Conservation (phyloP, 169 alveolate genomes). For the Cryptosporidium ubiquitum region DNA sequence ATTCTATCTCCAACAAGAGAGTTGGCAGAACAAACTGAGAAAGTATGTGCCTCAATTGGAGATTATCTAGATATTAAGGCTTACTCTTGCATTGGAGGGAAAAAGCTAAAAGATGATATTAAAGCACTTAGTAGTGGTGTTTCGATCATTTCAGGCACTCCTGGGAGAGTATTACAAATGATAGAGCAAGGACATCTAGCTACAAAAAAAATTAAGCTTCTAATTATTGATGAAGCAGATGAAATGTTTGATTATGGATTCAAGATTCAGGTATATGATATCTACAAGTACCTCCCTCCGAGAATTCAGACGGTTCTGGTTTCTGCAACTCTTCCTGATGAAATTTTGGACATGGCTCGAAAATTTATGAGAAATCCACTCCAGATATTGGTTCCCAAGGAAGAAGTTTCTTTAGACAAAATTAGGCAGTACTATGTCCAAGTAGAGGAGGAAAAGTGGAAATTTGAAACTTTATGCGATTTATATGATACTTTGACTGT, state of each 20-base stretch:
- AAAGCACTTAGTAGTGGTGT: slow-evolving; percentile 96
- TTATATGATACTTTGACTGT: slow-evolving; percentile 97
- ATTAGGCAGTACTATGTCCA: slow-evolving; percentile 97
- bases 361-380: slow-evolving; percentile 98
- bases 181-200: slow-evolving; percentile 94
- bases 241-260: slow-evolving; percentile 98
- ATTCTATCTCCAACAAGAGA: slow-evolving; percentile 98
- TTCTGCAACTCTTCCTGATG: slow-evolving; percentile 99
- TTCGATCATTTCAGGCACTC: slow-evolving; percentile 98
- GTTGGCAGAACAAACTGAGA: slow-evolving; percentile 97
- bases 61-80: slow-evolving; percentile 94
- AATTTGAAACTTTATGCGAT: slow-evolving; percentile 97
- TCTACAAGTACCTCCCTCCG: slow-evolving; percentile 96
- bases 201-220: slow-evolving; percentile 94
- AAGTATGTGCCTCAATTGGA: slow-evolving; percentile 97
- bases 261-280: slow-evolving; percentile 97
- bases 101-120: slow-evolving; percentile 95
- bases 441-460: slow-evolving; percentile 99
- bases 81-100: slow-evolving; percentile 97
- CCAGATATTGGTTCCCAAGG: slow-evolving; percentile 97
- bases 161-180: slow-evolving; percentile 99
- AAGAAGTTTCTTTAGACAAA: slow-evolving; percentile 98
- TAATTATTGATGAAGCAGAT: slow-evolving; percentile 98
- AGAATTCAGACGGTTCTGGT: slow-evolving; percentile 96
- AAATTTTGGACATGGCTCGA: slow-evolving; percentile 95